These are phyloP conservation scores for Dactylonectria macrodidyma DNA, from an alignment of 2,329 filamentous ascomycete genomes.

Conservation along the genomic window DNA sequence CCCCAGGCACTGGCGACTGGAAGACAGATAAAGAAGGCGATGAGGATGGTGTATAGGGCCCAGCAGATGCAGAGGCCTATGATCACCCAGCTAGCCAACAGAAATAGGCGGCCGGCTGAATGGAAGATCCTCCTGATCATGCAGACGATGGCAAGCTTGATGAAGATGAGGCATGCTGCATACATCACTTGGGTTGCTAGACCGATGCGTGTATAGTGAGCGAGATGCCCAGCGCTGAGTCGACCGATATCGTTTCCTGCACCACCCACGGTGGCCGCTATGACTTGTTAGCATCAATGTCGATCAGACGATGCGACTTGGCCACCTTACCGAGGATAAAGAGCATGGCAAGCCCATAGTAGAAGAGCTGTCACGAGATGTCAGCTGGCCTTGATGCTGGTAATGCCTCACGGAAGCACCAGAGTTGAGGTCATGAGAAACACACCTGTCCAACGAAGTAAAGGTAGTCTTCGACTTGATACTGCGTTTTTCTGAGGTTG, in stretches of 20 bases:
- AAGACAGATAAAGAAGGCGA: conserved; percentile 27
- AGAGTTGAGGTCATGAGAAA: neutral
- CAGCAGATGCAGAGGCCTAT: conserved; percentile 17
- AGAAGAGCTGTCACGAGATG: conserved; percentile 1
- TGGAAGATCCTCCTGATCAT: conserved; percentile 33
- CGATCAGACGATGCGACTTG: neutral
- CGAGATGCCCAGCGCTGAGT: conserved; percentile 10
- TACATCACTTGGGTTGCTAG: conserved; percentile 32
- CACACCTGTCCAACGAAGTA: conserved; percentile 25
- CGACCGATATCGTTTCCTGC: conserved; percentile 18
- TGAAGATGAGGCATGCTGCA: conserved; percentile 27
- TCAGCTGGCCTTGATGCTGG: neutral
- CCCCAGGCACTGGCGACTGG: conserved; percentile 27
- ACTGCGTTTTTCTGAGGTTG: conserved; percentile 18
- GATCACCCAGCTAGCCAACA: conserved; percentile 9
- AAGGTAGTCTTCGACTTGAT: conserved; percentile 19
- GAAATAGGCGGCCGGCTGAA: conserved; percentile 17
- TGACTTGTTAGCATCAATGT: neutral
- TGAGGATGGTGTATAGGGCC: conserved; percentile 22
- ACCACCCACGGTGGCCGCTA: conserved; percentile 16
- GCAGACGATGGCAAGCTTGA: conserved; percentile 30
- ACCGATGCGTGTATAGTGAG: conserved; percentile 21
- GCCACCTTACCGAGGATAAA: conserved; percentile 16
- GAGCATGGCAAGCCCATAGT: conserved; percentile 11
- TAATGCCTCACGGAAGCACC: neutral